These are phyloP conservation scores for Colletotrichum musae DNA, from an alignment of 2,329 filamentous ascomycete genomes.

Conservation along the genomic window DNA sequence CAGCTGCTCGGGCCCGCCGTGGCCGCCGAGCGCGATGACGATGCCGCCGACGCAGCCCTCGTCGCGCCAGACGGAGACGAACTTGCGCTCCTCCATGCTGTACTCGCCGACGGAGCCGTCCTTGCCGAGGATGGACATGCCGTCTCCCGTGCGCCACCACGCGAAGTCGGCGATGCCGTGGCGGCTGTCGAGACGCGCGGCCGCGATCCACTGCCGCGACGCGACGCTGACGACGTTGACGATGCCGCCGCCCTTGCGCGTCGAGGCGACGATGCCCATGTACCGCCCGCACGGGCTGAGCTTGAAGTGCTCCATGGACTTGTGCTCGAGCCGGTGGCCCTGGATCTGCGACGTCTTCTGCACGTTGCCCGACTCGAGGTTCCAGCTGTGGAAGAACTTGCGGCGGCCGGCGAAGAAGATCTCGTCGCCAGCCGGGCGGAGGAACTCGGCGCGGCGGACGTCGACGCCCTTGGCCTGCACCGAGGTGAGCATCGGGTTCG, in stretches of 20 bases:
- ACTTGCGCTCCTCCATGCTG: constrained; percentile 76
- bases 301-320: constrained; percentile 91
- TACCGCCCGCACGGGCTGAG: constrained; percentile 89
- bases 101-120: constrained; percentile 94
- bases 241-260: constrained; percentile 87
- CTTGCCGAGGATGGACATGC: constrained; percentile 85
- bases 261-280: constrained; percentile 85
- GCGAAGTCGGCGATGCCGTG: constrained; percentile 91
- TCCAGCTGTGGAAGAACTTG: constrained; percentile 95
- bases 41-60: constrained; percentile 91
- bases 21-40: constrained; percentile 83
- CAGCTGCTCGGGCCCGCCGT: constrained; percentile 70
- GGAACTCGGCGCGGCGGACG: constrained; percentile 87
- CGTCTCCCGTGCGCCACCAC: constrained; percentile 91
- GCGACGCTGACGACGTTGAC: constrained; percentile 86
- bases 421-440: constrained; percentile 78
- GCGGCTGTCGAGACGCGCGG: constrained; percentile 84
- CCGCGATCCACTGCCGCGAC: constrained; percentile 89
- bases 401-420: constrained; percentile 92
- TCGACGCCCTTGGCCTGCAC: constrained; percentile 88
- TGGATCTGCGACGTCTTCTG: constrained; percentile 85
- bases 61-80: constrained; percentile 88
- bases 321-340: constrained; percentile 85
- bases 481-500: constrained; percentile 91
- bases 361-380: constrained; percentile 84